Evolutionary conservation across 2,329 filamentous ascomycete genomes (phyloP), one percentile per base, ranked within the genome.

Genomic region (Bipolaris victoriae): DNA sequence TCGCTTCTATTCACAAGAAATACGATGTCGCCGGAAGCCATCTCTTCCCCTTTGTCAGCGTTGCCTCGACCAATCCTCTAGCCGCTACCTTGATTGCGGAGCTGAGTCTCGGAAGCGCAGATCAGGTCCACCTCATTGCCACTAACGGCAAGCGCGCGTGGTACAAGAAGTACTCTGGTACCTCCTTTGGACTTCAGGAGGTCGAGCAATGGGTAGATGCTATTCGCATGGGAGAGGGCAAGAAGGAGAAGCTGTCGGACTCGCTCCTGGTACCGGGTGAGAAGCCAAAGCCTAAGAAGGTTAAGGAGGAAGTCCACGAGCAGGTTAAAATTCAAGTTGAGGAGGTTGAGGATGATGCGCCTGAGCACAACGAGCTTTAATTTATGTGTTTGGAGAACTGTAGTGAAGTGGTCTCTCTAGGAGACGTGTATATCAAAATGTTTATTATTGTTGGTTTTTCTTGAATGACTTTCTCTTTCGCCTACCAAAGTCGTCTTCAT

Each of bases 141-240:
- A 76, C 96, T 57, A 97, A 97, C 76, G 90, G 86, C 31, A 92
- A 93, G 69, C 87, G 92, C 52, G 84, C 85, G 40, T 99, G 95
- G 95, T 96, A 88, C 86, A 89, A 90, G 68, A 85, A 84, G 56
- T 95, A 91, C 74, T 79, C 85, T 46, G 86, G 84, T 6, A 75
- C 78, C 7, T 74, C 78, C 15, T 87, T 87, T 43, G 85, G 84
- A 52, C 72, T 82, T 22, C 81, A 84, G 52, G 84, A 83, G 24
- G 80, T 99, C 29, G 91, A 97, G 79, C 80, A 81, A 60, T 99
- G 94, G 92, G 86, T 99, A 57, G 95, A 99, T 70, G 84, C 86
- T n/a, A 92, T 98, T 61, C 88, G 92, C 36, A 84, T 99, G 82
- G 91, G 93, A 50, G 94, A 98, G 72, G 90, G 91, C 2, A 79